phyloP scores from a whole-genome alignment of 768 basidiomycete species.

The Royoungia palumana region DNA sequence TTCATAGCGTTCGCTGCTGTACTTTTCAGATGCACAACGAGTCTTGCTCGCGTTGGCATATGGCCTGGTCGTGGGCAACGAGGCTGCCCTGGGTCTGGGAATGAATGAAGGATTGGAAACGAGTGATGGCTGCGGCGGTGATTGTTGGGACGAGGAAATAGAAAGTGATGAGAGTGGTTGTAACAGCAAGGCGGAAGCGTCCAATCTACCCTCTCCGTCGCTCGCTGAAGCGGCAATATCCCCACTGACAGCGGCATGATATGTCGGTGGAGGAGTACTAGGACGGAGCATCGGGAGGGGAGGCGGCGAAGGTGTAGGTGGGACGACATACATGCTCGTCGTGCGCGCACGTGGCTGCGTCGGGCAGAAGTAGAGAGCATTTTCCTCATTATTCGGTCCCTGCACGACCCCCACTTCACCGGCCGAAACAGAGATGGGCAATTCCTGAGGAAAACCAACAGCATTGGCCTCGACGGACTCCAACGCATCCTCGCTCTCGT shows the following conservation, averaged over 20 bases:
- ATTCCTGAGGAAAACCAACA: conserved; percentile 23
- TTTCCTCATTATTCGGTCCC: conserved; percentile 17
- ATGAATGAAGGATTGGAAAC: conserved; percentile 8
- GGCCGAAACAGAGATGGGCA: neutral
- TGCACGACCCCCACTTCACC: conserved; percentile 1
- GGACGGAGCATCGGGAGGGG: conserved; percentile 23
- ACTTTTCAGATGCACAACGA: conserved; percentile 16
- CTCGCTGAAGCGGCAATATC: neutral
- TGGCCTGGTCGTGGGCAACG: conserved; percentile 16
- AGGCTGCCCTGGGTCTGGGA: conserved; percentile 26
- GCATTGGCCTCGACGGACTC: conserved; percentile 10
- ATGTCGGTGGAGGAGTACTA: conserved; percentile 25
- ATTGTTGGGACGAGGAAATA: conserved; percentile 9
- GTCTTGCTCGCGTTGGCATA: conserved; percentile 5
- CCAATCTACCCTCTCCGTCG: conserved; percentile 10
- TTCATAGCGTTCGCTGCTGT: conserved; percentile 20
- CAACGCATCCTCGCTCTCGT: conserved; percentile 35
- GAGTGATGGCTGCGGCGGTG: conserved; percentile 10
- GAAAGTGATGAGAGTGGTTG: conserved; percentile 24
- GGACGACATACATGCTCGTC: conserved; percentile 24
- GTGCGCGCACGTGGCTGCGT: conserved; percentile 26
- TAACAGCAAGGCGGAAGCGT: conserved; percentile 26
- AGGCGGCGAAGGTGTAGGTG: conserved; percentile 9
- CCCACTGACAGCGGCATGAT: conserved; percentile 12
- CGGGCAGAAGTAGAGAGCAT: conserved; percentile 24